Base-by-base conservation (phyloP, 148 eudicot genomes). In the Rhododendron kiyosumense region DNA sequence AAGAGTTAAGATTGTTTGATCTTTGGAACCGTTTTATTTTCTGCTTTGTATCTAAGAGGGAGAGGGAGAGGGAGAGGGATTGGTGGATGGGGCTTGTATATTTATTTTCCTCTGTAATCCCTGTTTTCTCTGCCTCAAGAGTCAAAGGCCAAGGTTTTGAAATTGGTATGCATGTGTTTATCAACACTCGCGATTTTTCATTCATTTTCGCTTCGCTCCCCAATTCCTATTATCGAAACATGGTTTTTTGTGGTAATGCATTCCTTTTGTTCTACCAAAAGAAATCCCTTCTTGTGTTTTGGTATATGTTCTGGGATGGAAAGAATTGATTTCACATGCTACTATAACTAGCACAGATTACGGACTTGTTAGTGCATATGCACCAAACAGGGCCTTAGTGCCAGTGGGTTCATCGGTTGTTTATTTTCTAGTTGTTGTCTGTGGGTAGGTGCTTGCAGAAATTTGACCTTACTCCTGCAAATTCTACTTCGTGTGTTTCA, bases 1-100 rank as follows among this genome's bases (percentile, higher is more conserved):
- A 95, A 90, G 87, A 79, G 76, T 78, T 88, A 77, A 85, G 52
- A 18, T 65, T 81, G 32, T 5, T 74, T 69, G 32, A 51, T 77
- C n/a, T 54, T 78, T 17, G 11, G 22, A 54, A 45, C 54, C 22
- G 9, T 43, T 22, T 24, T 24, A 78, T 22, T 77, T 15, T 34
- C 22, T 22, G 80, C 57, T 45, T 15, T 36, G 8, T 28, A 9
- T 32, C 13, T 10, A 51, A 18, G 36, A 6, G 26, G 65, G 17
- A 48, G 82, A 46, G 26, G 65, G 17, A 48, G 82, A 46, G 54
- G 69, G 28, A 28, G 30, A 36, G 34, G 11, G 49, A 71, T 59
- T 38, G 22, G 0, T 41, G 17, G 2, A 34, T n/a, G 84, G 75
- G 75, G 52, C 41, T 52, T 61, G 52, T 41, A 12, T 61, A 36